phyloP scores from a whole-genome alignment of 345 rosid genomes.

The Eutrema japonicum region DNA sequence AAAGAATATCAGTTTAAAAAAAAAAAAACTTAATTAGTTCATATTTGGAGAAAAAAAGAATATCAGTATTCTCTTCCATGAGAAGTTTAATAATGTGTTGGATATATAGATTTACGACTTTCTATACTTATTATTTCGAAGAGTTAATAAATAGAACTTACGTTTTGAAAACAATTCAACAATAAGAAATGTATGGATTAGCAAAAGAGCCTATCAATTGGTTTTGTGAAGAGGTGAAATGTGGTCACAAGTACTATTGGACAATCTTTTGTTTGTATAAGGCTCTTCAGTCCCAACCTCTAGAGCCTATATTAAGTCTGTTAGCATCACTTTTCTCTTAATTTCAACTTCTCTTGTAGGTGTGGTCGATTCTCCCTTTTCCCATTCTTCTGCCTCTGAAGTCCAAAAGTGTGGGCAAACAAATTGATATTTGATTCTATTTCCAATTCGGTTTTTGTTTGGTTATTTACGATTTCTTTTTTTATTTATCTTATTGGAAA shows the following conservation, averaged over 20 bases:
- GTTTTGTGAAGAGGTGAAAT: conserved; percentile 8
- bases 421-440: conserved; percentile 21
- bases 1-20: too few relatives aligned
- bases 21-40: too few relatives aligned
- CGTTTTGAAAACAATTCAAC: neutral
- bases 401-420: conserved; percentile 37
- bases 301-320: conserved; percentile 18
- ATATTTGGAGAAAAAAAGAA: too few relatives aligned
- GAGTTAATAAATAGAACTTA: neutral
- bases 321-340: conserved; percentile 20
- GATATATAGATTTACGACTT: too few relatives aligned
- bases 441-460: conserved; percentile 2
- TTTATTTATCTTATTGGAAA: neutral
- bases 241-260: conserved; percentile 37
- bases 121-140: too few relatives aligned
- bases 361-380: conserved; percentile 26
- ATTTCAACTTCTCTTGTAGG: conserved; percentile 27
- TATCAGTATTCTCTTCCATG: too few relatives aligned
- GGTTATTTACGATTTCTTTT: neutral
- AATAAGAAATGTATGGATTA: neutral
- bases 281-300: conserved; percentile 37
- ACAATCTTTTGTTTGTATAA: conserved; percentile 21
- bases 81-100: too few relatives aligned
- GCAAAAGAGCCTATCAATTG: neutral
- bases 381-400: conserved; percentile 28